phyloP scores from a whole-genome alignment of 2,329 filamentous ascomycete species.

The Cercospora beticola region DNA sequence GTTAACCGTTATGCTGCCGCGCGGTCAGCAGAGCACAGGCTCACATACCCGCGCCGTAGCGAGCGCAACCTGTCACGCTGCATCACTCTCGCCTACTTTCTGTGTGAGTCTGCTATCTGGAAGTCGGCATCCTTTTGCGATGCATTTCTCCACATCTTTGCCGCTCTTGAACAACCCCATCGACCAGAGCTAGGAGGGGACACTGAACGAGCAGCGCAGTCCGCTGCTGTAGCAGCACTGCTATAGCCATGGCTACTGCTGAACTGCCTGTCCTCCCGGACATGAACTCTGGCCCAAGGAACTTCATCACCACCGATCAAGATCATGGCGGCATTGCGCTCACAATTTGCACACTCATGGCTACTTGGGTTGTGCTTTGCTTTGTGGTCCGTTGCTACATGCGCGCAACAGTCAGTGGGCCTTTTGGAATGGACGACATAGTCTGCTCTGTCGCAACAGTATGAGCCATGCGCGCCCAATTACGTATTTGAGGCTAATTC shows the following conservation, averaged over 20 bases:
- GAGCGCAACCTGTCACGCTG: conserved; percentile 4
- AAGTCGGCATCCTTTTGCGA: not conserved
- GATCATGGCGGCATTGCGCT: conserved; percentile 31
- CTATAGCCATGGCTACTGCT: conserved; percentile 18
- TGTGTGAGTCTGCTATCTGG: not conserved
- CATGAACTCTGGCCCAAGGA: conserved; percentile 25
- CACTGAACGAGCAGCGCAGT: not conserved
- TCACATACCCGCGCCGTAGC: not conserved
- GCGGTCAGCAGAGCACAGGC: not conserved
- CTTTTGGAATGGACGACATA: conserved; percentile 29
- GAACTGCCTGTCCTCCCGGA: conserved; percentile 22
- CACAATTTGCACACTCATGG: conserved; percentile 29
- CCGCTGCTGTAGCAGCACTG: conserved; percentile 9
- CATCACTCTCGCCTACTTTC: not conserved
- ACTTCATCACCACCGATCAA: conserved; percentile 27
- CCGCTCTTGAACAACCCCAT: not conserved
- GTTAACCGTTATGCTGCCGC: not conserved
- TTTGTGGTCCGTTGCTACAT: conserved; percentile 30
- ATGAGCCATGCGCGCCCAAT: not conserved
- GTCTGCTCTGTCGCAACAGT: conserved; percentile 29
- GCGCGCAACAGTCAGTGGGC: conserved; percentile 27
- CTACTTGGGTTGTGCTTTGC: conserved; percentile 29
- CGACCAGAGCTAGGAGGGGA: not conserved
- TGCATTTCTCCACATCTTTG: not conserved
- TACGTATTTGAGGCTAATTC: not conserved